phyloP scores from a whole-genome alignment of 495 filamentous ascomycete species.

The Cercophora sp. region DNA sequence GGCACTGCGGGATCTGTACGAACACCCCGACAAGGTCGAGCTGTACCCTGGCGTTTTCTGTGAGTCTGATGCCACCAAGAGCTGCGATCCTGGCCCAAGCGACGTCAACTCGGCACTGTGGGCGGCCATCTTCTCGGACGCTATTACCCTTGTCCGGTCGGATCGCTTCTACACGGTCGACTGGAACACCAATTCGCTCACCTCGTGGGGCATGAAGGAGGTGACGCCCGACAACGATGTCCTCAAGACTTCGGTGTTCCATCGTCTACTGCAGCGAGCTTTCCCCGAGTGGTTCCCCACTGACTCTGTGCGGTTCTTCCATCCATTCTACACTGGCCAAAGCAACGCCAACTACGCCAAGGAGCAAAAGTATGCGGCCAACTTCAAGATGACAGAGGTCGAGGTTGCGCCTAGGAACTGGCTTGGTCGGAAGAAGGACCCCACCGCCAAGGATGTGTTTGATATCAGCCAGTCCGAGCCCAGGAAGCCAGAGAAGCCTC shows the following conservation, averaged over 20 bases:
- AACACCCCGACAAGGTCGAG: conserved; percentile 61
- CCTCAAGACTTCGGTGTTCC: conserved; percentile 67
- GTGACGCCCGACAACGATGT: conserved; percentile 64
- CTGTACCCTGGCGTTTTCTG: conserved; percentile 56
- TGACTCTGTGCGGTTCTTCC: conserved; percentile 72
- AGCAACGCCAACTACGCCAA: neutral
- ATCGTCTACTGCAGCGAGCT: conserved; percentile 65
- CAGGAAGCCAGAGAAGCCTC: neutral
- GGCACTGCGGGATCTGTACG: conserved; percentile 67
- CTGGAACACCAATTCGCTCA: conserved; percentile 66
- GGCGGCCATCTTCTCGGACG: conserved; percentile 75
- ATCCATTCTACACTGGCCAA: conserved; percentile 48
- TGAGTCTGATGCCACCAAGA: conserved; percentile 36
- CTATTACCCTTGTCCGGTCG: conserved; percentile 69
- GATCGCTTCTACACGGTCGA: conserved; percentile 74
- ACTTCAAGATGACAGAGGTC: neutral
- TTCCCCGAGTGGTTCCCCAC: conserved; percentile 68
- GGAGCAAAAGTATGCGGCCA: neutral
- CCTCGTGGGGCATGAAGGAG: conserved; percentile 73
- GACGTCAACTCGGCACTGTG: conserved; percentile 65
- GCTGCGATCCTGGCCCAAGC: conserved; percentile 12
- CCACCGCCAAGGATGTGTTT: neutral
- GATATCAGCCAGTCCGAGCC: conserved; percentile 5
- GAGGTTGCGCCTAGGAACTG: neutral
- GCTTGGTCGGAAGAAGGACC: neutral